Conservation (phyloP, 495 filamentous ascomycete species). For the Baudoinia panamericana region DNA sequence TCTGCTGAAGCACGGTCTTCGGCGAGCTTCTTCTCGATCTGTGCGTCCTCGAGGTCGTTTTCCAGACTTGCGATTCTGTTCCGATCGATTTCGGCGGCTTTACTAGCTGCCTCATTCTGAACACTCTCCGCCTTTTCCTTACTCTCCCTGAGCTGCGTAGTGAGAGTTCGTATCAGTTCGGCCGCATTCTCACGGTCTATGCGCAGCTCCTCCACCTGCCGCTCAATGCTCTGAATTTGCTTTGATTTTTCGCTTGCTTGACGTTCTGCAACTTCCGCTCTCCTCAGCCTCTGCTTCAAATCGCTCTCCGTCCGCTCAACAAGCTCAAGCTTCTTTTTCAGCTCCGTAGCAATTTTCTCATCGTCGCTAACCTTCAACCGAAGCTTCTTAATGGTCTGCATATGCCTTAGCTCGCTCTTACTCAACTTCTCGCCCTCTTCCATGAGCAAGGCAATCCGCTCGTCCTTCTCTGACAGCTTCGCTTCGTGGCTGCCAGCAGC, state of each 20-base stretch:
- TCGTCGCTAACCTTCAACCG: slow-evolving; percentile 46
- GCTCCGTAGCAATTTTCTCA: slow-evolving; percentile 49
- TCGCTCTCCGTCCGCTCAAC: slow-evolving; percentile 33
- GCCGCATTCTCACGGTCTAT: slow-evolving; percentile 54
- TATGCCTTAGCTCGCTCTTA: slow-evolving; percentile 69
- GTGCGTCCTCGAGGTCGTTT: slow-evolving; percentile 54
- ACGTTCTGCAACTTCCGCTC: slow-evolving; percentile 44
- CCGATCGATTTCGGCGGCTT: slow-evolving; percentile 38
- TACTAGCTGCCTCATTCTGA: slow-evolving; percentile 57
- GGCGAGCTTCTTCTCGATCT: slow-evolving; percentile 63
- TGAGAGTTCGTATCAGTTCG: slow-evolving; percentile 54
- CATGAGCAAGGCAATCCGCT: slow-evolving; percentile 76
- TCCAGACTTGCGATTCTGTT: slow-evolving; percentile 35
- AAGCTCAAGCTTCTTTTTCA: slow-evolving; percentile 50
- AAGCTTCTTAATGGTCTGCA: slow-evolving; percentile 72
- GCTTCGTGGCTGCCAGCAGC: slow-evolving; percentile 54
- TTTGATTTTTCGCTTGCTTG: slow-evolving; percentile 49
- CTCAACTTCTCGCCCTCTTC: slow-evolving; percentile 86
- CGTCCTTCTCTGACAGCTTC: slow-evolving; percentile 76
- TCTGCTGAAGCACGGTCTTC: slow-evolving; percentile 59
- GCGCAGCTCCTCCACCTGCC: slow-evolving; percentile 55
- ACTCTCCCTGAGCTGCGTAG: slow-evolving; percentile 54
- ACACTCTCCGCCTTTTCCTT: slow-evolving; percentile 52
- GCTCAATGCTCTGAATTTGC: slow-evolving; percentile 50
- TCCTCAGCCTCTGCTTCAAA: slow-evolving; percentile 22